These are phyloP conservation scores for Globisporangium cylindrosporum DNA, from an alignment of 352 stramenopile species.

Conservation along the genomic window DNA sequence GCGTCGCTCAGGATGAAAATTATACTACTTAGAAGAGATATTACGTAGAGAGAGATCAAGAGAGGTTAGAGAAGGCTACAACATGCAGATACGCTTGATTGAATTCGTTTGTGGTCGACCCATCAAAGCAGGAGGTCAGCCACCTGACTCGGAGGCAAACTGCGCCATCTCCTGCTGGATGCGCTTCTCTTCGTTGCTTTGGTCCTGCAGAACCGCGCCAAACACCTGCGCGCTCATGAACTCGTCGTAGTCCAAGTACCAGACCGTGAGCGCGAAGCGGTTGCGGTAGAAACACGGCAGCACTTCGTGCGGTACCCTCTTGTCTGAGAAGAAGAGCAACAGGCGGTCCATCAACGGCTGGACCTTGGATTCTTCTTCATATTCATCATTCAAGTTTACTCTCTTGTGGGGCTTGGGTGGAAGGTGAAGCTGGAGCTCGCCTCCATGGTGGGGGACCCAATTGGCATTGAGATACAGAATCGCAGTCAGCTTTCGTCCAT, in stretches of 20 bases:
- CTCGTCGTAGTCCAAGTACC: conserved; percentile 60
- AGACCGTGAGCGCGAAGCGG: conserved; percentile 57
- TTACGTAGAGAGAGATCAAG: neutral
- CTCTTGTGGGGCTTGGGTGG: neutral
- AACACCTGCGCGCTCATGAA: conserved; percentile 46
- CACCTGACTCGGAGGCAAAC: neutral
- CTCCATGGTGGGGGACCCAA: conserved; percentile 30
- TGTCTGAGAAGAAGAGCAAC: conserved; percentile 50
- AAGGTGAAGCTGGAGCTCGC: conserved; percentile 31
- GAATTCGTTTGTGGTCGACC: no score
- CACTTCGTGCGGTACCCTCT: conserved; percentile 46
- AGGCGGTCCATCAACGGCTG: conserved; percentile 19
- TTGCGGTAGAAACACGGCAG: conserved; percentile 12
- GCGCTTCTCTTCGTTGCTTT: conserved; percentile 12
- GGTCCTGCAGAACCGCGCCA: conserved; percentile 11
- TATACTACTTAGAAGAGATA: conserved; percentile 6
- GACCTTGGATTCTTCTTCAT: neutral
- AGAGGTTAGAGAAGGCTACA: neutral
- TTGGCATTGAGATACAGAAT: conserved; percentile 51
- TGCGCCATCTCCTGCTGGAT: conserved; percentile 30
- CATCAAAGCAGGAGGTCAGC: no score
- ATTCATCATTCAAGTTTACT: neutral
- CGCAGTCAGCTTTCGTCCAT: conserved; percentile 47
- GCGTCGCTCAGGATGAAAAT: neutral
- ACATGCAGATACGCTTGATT: no score